A percentile compares a stretch with the other conserved stretches of the same genome.
Conservation (phyloP, 2,329 filamentous ascomycete species). For the Apiospora koreana region DNA sequence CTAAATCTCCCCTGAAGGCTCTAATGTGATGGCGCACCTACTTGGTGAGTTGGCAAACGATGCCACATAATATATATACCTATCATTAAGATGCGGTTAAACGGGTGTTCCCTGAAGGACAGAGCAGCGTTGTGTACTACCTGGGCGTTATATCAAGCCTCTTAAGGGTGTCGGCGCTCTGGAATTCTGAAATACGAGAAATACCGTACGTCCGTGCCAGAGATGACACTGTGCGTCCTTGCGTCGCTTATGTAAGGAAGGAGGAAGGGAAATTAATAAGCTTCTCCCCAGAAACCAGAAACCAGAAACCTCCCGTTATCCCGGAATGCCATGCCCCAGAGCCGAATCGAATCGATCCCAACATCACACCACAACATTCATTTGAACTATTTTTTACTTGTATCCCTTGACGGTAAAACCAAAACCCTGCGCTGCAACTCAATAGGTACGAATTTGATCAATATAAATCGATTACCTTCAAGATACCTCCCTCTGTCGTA, state of each 20-base stretch:
- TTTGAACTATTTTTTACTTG: neutral
- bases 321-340: neutral
- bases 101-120: neutral
- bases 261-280: neutral
- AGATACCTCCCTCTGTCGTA: neutral
- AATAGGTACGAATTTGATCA: neutral
- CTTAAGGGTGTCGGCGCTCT: neutral
- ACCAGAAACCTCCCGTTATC: neutral
- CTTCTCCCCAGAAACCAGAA: neutral
- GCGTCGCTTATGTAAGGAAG: neutral
- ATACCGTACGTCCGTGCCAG: neutral
- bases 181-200: neutral
- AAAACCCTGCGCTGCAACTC: neutral
- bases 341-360: neutral
- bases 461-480: neutral
- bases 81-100: neutral
- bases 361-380: neutral
- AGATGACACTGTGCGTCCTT: neutral
- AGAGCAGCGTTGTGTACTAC: neutral
- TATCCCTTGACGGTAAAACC: neutral
- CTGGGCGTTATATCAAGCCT: neutral
- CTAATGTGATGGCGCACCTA: neutral
- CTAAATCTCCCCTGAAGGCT: neutral
- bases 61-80: neutral
- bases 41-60: slow-evolving; percentile 3